phyloP scores from a whole-genome alignment of 225 moss, liverwort and hornwort species.

The Antitrichia curtipendula region DNA sequence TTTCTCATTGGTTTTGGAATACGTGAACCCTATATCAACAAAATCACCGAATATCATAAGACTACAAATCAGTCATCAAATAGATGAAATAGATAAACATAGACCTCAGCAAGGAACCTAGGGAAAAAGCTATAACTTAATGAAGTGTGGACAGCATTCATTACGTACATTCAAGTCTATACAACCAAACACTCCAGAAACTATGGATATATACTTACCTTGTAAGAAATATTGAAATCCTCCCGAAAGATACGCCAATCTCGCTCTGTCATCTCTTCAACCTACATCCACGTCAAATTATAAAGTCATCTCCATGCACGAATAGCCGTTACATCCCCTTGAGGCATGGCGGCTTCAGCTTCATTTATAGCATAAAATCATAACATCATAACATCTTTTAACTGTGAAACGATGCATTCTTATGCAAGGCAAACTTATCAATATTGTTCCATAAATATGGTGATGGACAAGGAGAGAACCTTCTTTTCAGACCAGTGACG shows the following conservation, averaged over 20 bases:
- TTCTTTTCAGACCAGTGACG: constrained; percentile 99
- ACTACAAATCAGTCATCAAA: background rate
- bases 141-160: background rate
- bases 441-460: background rate
- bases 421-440: background rate
- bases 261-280: constrained; percentile 98
- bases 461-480: constrained; percentile 11
- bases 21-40: constrained; percentile 63
- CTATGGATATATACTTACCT: constrained; percentile 17
- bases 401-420: background rate
- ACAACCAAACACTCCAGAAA: background rate
- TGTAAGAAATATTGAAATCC: constrained; percentile 97
- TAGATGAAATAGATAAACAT: background rate
- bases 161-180: background rate
- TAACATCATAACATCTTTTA: background rate
- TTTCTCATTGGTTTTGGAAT: constrained; percentile 98
- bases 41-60: background rate
- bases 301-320: background rate
- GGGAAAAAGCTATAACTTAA: background rate
- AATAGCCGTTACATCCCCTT: background rate
- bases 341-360: background rate
- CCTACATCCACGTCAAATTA: constrained; percentile 23
- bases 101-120: background rate
- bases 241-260: constrained; percentile 98
- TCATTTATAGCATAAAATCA: background rate